Conservation (phyloP, 164 flowering plant species). For the Stephania yunnanensis region DNA sequence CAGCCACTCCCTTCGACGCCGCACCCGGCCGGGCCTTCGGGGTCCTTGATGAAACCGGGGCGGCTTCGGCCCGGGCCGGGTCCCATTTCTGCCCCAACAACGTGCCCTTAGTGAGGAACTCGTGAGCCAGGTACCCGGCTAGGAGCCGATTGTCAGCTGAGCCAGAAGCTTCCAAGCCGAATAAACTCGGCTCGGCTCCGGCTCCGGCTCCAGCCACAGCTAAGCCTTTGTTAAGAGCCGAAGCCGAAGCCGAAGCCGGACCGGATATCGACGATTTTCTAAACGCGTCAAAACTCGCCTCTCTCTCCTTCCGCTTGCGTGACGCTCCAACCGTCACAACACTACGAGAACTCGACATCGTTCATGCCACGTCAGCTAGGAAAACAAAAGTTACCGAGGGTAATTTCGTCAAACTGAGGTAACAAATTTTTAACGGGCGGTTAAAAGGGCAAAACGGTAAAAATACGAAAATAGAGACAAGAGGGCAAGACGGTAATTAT, state of each 20-base stretch:
- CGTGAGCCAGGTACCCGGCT: slow-evolving; percentile 83
- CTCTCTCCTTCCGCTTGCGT: slow-evolving; percentile 51
- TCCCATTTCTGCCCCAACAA: slow-evolving; percentile 60
- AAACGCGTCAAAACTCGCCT: slow-evolving; percentile 12
- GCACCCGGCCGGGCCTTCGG: not conserved
- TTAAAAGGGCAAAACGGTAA: slow-evolving; percentile 13
- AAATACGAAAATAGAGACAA: not conserved
- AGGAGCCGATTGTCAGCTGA: slow-evolving; percentile 45
- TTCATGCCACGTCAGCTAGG: slow-evolving; percentile 32
- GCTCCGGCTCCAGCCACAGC: no score
- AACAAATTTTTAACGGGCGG: slow-evolving; percentile 7
- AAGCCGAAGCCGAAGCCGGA: not conserved
- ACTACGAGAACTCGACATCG: slow-evolving; percentile 35
- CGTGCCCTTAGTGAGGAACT: slow-evolving; percentile 64
- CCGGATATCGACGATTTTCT: slow-evolving; percentile 12
- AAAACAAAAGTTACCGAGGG: not conserved
- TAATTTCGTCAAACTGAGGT: not conserved
- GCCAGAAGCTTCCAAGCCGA: no score
- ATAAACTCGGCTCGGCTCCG: not conserved
- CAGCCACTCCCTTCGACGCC: not conserved
- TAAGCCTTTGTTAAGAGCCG: not conserved
- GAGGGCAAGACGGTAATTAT: slow-evolving; percentile 7
- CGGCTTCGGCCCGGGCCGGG: slow-evolving; percentile 42
- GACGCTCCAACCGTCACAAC: slow-evolving; percentile 37
- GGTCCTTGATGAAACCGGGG: slow-evolving; percentile 14